A percentile compares a stretch with the other conserved stretches of the same genome.
phyloP scores from a whole-genome alignment of 1,284 basidiomycete species.

The Gastroboletus turbinatus region DNA sequence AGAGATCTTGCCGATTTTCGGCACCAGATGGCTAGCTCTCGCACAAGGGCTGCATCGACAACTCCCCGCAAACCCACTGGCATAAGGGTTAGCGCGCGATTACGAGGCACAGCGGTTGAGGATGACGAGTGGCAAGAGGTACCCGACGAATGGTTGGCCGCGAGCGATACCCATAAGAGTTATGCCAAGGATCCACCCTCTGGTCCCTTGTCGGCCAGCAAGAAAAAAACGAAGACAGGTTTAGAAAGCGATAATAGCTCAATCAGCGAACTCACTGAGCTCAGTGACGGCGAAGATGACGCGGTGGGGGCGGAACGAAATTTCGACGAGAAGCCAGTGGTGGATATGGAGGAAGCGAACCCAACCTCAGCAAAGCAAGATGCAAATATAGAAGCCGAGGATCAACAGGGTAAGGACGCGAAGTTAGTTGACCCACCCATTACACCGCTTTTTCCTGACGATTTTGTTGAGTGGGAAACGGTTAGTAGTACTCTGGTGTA shows the following conservation, averaged over 20 bases:
- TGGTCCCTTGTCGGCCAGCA: constrained; percentile 2
- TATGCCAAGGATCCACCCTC: constrained; percentile 14
- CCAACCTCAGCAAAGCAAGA: neutral
- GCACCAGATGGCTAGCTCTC: constrained; percentile 41
- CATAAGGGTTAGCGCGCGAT: constrained; percentile 63
- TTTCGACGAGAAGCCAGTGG: neutral
- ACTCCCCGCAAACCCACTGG: constrained; percentile 44
- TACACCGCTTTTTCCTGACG: constrained; percentile 37
- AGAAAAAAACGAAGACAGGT: constrained; percentile 43
- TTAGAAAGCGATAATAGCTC: constrained; percentile 56
- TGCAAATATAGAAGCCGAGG: neutral
- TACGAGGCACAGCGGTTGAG: constrained; percentile 49
- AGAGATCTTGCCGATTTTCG: constrained; percentile 64
- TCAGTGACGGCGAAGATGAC: constrained; percentile 47
- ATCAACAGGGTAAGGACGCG: constrained; percentile 2
- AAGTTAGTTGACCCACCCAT: neutral
- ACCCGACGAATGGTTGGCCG: constrained; percentile 70
- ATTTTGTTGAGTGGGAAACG: constrained; percentile 83
- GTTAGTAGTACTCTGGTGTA: constrained; percentile 44
- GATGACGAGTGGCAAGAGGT: constrained; percentile 77
- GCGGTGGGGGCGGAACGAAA: constrained; percentile 14
- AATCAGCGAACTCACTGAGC: constrained; percentile 69
- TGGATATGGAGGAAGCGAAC: constrained; percentile 3
- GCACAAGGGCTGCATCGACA: constrained; percentile 9
- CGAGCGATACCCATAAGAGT: constrained; percentile 20